A percentile compares a stretch with the other conserved stretches of the same genome.
phyloP scores from a whole-genome alignment of 1,139 yeast genomes.

The Pichia sp. region DNA sequence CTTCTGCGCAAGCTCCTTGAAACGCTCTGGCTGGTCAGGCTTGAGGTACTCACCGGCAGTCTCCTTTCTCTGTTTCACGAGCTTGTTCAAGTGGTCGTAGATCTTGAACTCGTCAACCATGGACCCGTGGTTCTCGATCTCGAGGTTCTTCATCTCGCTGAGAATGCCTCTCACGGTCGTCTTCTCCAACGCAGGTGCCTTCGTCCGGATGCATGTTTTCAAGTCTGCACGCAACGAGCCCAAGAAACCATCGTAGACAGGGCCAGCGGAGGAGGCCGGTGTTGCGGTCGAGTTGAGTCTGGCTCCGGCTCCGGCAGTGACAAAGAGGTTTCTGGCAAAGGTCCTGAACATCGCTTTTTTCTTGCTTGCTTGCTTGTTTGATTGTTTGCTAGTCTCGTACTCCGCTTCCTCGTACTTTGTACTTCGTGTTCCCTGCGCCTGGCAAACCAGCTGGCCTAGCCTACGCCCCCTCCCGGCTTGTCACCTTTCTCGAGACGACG shows the following conservation, averaged over 20 bases:
- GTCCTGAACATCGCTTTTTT: neutral
- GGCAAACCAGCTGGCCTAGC: too few relatives aligned
- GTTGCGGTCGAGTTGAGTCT: slow-evolving; percentile 8
- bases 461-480: too few relatives aligned
- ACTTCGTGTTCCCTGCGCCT: too few relatives aligned
- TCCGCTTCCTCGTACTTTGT: too few relatives aligned
- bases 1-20: slow-evolving; percentile 42
- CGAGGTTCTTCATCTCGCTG: slow-evolving; percentile 57
- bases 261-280: slow-evolving; percentile 7
- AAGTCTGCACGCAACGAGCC: slow-evolving; percentile 41
- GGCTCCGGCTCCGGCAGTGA: neutral
- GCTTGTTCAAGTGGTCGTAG: slow-evolving; percentile 44
- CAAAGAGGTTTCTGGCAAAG: neutral
- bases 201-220: slow-evolving; percentile 45
- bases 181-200: slow-evolving; percentile 41
- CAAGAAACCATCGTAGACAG: slow-evolving; percentile 35
- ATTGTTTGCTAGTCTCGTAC: neutral
- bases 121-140: slow-evolving; percentile 44
- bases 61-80: slow-evolving; percentile 50
- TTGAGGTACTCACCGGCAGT: slow-evolving; percentile 49
- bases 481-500: neutral
- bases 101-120: slow-evolving; percentile 46
- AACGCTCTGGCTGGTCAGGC: slow-evolving; percentile 47
- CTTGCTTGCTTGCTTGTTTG: too few relatives aligned
- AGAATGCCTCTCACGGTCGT: slow-evolving; percentile 54